Conservation (phyloP, 306 rosid genomes). For the Prunus dulcis region DNA sequence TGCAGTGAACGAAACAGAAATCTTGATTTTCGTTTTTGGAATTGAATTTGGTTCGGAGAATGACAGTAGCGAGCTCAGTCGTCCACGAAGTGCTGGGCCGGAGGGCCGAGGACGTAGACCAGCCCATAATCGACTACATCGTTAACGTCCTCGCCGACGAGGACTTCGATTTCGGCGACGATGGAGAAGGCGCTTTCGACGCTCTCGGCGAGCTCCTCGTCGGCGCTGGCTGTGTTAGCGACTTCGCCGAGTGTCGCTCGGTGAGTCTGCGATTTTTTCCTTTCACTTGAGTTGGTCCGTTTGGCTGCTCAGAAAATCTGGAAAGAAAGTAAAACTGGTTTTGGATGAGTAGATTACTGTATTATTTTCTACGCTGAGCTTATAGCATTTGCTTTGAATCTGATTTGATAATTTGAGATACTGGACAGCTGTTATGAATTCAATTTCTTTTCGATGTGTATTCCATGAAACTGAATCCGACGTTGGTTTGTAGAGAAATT, state of each 20-base stretch:
- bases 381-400: neutral
- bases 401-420: neutral
- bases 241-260: constrained; percentile 72
- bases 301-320: constrained; percentile 9
- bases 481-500: neutral
- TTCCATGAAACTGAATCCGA: neutral
- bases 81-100: constrained; percentile 82
- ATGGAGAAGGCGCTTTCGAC: constrained; percentile 86
- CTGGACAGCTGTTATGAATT: neutral
- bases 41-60: constrained; percentile 23
- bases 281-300: neutral
- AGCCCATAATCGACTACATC: constrained; percentile 84
- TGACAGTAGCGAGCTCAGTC: constrained; percentile 91
- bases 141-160: constrained; percentile 96
- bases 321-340: neutral
- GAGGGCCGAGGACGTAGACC: constrained; percentile 66
- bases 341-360: neutral
- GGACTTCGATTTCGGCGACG: constrained; percentile 87
- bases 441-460: neutral
- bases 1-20: neutral
- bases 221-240: constrained; percentile 76
- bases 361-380: neutral
- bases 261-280: constrained; percentile 37
- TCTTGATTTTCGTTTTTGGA: neutral
- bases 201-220: constrained; percentile 88